Evolutionary conservation across 2,329 filamentous ascomycete genomes (phyloP).

Genomic region (Ophiocordyceps australis): DNA sequence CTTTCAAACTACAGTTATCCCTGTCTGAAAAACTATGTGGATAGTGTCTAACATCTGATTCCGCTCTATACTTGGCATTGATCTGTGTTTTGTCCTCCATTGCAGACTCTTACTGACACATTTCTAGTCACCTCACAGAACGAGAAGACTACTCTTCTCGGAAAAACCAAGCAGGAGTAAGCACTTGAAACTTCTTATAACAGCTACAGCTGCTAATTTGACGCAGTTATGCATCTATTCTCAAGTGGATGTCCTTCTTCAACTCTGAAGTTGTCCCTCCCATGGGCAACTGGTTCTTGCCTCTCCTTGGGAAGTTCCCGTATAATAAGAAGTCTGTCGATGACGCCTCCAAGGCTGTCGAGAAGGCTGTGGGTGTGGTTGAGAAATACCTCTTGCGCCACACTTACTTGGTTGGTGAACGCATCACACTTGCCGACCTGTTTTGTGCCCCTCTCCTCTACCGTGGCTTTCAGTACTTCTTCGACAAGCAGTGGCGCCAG

Average conservation of each 20-base stretch:
- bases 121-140: conserved; percentile 99
- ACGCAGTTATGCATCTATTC: conserved; percentile 71
- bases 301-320: conserved; percentile 59
- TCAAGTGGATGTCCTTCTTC: conserved; percentile 96
- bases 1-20: conserved; percentile 79
- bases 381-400: conserved; percentile 81
- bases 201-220: conserved; percentile 12
- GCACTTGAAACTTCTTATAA: no score
- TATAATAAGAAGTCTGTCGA: conserved; percentile 99
- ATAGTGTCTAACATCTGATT: conserved; percentile 75
- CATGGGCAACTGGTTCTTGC: conserved; percentile 69
- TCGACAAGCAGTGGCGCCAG: conserved; percentile 75
- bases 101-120: no score
- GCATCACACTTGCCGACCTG: conserved; percentile 88
- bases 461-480: conserved; percentile 86
- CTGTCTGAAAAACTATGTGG: conserved; percentile 94
- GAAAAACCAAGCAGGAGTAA: conserved; percentile 99
- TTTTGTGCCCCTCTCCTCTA: conserved; percentile 64
- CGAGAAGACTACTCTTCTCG: conserved; percentile 97
- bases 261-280: conserved; percentile 68
- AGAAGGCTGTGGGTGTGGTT: conserved; percentile 51
- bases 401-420: conserved; percentile 96
- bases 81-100: not conserved
- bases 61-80: conserved; percentile 4
- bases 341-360: conserved; percentile 50